Base-by-base conservation (phyloP, 2,329 filamentous ascomycete species). In the Botrytis medusae region DNA sequence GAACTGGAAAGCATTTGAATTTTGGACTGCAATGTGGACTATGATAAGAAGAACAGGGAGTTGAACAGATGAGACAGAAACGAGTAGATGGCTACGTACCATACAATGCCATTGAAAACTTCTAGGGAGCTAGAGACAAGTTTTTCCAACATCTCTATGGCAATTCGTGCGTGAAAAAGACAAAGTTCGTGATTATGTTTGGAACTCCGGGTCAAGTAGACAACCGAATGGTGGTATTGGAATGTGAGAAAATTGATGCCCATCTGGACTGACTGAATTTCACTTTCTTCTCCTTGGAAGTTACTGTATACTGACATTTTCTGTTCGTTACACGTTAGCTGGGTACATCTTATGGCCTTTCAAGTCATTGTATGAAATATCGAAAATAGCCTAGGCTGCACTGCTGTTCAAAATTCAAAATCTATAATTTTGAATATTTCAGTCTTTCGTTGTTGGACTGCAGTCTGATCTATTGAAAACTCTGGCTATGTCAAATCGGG, bases 81-180 rank as follows among this genome's bases (percentile, higher is more conserved):
- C 9, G 16, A n/a, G 34, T n/a, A n/a, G 46, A 25, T 14, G 10
- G 40, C n/a, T 64, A 74, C 54, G 32, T 71, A 74, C 75, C 75
- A 76, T 40, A 74, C 51, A 32, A 75, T 73, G 22, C 75, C 75
- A 63, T 76, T 75, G 46, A 72, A 76, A 8, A 74, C 67, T 71
- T 76, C 69, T 4, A 20, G 37, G 12, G 72, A 74, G 48, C 29
- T 74, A 10, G 74, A 73, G 6, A 76, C 72, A 14, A 76, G 72
- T 16, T 74, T 72, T 22, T 76, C 74, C 4, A 76, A 42, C 7
- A 74, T 46, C 4, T 22, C 42, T 9, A 76, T 71, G 20, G 74
- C 75, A 22, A 42, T n/a, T 65, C 75, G 64, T 8, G 75, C 75
- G 6, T 74, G 67, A n/a, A 63, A 51, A 25, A 74, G 72, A 37